Percentiles rank a stretch among this genome's conserved stretches.
phyloP scores from a whole-genome alignment of 2,329 filamentous ascomycete genomes.

The Cercospora nicotianae region DNA sequence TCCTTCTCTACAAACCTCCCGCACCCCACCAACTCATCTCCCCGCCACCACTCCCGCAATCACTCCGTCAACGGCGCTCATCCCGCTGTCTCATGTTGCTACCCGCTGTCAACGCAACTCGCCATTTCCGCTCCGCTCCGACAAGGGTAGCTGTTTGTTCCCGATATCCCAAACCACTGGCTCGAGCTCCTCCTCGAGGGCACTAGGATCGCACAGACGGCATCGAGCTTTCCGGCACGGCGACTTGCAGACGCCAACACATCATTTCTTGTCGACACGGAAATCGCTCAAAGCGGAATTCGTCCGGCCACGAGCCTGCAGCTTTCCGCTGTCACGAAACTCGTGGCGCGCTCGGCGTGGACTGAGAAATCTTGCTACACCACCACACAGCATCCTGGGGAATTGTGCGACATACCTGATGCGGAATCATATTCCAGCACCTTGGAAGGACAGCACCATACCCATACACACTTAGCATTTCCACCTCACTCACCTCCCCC shows the following conservation, averaged over 20 bases:
- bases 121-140: neutral
- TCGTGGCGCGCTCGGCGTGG: neutral
- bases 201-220: slow-evolving; percentile 9
- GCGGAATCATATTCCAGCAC: neutral
- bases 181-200: slow-evolving; percentile 1
- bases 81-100: slow-evolving; percentile 7
- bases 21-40: slow-evolving; percentile 4
- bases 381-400: neutral
- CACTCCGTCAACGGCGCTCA: neutral
- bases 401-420: neutral
- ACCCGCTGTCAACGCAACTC: slow-evolving; percentile 14
- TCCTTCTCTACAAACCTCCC: neutral
- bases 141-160: slow-evolving; percentile 7
- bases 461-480: too few species aligned
- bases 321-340: slow-evolving; percentile 11
- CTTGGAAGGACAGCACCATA: neutral
- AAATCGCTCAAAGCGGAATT: neutral
- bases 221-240: neutral
- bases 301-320: neutral
- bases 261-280: neutral
- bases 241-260: slow-evolving; percentile 11
- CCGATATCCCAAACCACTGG: slow-evolving; percentile 4
- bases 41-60: slow-evolving; percentile 4
- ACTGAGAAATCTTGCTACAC: neutral
- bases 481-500: too few species aligned